Evolutionary conservation across 495 filamentous ascomycete genomes (phyloP), one percentile per base, ranked within the genome.

Genomic region (Penicillium maclennaniae): DNA sequence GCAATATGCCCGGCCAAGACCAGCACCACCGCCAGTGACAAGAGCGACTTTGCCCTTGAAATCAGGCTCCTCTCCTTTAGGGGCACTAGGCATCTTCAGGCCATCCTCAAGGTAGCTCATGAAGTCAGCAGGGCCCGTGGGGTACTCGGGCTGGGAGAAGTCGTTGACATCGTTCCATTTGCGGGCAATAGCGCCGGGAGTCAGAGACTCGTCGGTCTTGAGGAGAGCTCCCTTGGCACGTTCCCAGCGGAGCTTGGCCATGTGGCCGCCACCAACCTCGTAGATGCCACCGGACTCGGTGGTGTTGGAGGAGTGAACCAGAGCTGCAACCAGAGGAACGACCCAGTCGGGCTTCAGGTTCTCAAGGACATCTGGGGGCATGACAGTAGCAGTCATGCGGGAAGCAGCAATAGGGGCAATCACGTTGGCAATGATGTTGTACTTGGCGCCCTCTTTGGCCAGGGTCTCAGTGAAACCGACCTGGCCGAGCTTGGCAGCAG

Each of bases 391-490:
- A 36, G 93, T 98, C 95, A 98, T 96, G 67, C 93, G 87, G 75
- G 85, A 90, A 45, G 93, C 93, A 59, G 93, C 93, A 63, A 98
- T 92, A 43, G 93, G 93, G 28, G 93, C 92, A 75, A 98, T 97
- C 62, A 88, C 89, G 70, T 98, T 98, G 77, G 82, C 83, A 63
- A 96, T 74, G 60, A 98, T 97, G 82, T 98, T 97, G 78, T 98
- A 98, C 73, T 98, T 98, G 60, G 84, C 79, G 55, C 93, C 93
- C 76, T 98, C 93, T 78, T 96, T 97, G 47, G 95, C 93, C 53
- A 98, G 83, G 4, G 93, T 95, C 81, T 98, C 93, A 17, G 93
- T 97, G 78, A 98, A 98, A 55, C 91, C 93, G 51, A 98, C 92
- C 83, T 93, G 87, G 53, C 88, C 87, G 46, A 97, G 80, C 79